A percentile compares a stretch with the other conserved stretches of the same genome.
These are phyloP conservation scores for Volutella citrinella DNA, from an alignment of 2,329 filamentous ascomycete genomes.

Conservation along the genomic window DNA sequence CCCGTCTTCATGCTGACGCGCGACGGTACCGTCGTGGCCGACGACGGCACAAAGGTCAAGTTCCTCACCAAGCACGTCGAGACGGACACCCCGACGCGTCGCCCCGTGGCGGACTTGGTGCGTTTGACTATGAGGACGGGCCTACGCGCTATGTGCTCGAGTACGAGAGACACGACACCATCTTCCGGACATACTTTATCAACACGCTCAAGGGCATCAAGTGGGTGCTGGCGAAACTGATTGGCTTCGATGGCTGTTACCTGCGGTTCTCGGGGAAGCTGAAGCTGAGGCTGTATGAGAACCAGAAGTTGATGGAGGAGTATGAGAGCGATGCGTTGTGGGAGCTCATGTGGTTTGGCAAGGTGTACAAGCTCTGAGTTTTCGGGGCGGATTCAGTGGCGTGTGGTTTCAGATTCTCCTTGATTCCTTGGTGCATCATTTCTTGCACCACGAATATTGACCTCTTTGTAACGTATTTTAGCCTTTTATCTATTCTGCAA, in stretches of 20 bases:
- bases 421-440: no score
- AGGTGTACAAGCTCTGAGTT: no score
- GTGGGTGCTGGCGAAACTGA: background rate
- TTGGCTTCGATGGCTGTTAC: background rate
- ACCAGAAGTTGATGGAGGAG: background rate
- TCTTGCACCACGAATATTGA: no score
- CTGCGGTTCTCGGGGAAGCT: background rate
- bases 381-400: no score
- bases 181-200: background rate
- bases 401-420: no score
- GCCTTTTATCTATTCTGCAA: no score
- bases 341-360: slow-evolving; percentile 1
- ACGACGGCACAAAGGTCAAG: background rate
- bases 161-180: background rate
- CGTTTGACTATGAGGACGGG: background rate
- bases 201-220: background rate
- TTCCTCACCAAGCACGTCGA: background rate
- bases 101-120: background rate
- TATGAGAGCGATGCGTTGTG: background rate
- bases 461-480: no score
- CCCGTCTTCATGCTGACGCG: background rate
- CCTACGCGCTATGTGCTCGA: background rate
- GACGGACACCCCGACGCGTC: background rate
- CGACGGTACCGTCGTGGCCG: background rate
- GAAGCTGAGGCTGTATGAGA: background rate